A percentile compares a stretch with the other conserved stretches of the same genome.
Evolutionary conservation across 371 early-diverging fungal genomes (phyloP).

Genomic region (Mortierella polycephala): DNA sequence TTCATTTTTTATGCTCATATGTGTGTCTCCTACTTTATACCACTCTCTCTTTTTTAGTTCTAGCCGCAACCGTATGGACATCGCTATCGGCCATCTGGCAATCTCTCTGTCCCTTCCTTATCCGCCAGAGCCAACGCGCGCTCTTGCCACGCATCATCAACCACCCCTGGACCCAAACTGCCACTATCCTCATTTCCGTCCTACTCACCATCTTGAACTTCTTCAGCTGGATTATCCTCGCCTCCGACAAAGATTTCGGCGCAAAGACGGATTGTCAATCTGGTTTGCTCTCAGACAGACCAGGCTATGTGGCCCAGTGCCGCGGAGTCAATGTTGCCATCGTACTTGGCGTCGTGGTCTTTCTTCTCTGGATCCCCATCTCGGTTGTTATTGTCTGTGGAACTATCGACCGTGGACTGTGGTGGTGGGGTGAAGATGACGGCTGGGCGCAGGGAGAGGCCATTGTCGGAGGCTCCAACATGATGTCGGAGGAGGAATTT

Average conservation of each 20-base stretch:
- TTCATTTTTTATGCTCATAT: not conserved
- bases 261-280: constrained; percentile 29
- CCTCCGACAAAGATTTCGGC: constrained; percentile 24
- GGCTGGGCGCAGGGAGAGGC: constrained; percentile 31
- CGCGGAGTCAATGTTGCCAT: constrained; percentile 43
- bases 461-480: constrained; percentile 39
- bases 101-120: constrained; percentile 45
- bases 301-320: constrained; percentile 34
- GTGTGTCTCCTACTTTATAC: not conserved
- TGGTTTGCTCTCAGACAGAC: constrained; percentile 9
- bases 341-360: constrained; percentile 27
- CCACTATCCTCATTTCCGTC: constrained; percentile 44
- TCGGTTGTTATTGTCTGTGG: constrained; percentile 52
- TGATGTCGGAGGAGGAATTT: constrained; percentile 55
- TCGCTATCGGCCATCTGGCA: constrained; percentile 48
- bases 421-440: constrained; percentile 56
- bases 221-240: constrained; percentile 49
- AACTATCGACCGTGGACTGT: constrained; percentile 48
- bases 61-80: constrained; percentile 8
- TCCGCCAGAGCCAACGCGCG: constrained; percentile 42
- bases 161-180: constrained; percentile 46
- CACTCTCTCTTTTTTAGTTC: not conserved
- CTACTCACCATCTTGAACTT: constrained; percentile 48
- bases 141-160: constrained; percentile 48
- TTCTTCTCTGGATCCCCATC: constrained; percentile 52